Conservation (phyloP, 2,329 filamentous ascomycete genomes). For the Ustulina deusta region DNA sequence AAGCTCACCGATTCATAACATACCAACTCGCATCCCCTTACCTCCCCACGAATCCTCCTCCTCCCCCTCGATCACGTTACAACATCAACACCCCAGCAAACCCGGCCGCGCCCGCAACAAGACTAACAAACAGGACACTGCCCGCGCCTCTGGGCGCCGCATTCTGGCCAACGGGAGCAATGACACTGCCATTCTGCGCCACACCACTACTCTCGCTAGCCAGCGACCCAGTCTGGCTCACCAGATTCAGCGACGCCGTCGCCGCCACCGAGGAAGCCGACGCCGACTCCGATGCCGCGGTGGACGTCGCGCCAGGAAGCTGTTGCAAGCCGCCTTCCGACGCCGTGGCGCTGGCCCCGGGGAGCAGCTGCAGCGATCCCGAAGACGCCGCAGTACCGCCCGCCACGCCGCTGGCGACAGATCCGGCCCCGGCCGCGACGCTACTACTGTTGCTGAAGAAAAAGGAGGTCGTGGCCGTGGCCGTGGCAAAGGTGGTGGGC, state of each 20-base stretch:
- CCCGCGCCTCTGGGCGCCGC: constrained; percentile 27
- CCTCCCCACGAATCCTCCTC: neutral
- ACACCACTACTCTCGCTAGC: constrained; percentile 19
- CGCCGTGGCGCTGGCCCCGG: constrained; percentile 11
- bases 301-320: constrained; percentile 4
- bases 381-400: neutral
- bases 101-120: constrained; percentile 34
- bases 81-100: constrained; percentile 33
- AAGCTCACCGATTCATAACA: neutral
- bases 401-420: neutral
- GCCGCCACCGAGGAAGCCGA: neutral
- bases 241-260: constrained; percentile 1
- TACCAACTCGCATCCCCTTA: neutral
- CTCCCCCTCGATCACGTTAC: constrained; percentile 16
- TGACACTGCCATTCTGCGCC: constrained; percentile 5
- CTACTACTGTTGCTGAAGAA: neutral
- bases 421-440: neutral
- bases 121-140: constrained; percentile 23
- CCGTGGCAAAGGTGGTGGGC: constrained; percentile 21
- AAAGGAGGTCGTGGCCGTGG: constrained; percentile 1
- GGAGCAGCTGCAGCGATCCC: constrained; percentile 24
- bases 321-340: neutral
- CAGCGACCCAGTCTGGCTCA: constrained; percentile 25
- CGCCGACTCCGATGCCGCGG: neutral
- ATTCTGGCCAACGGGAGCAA: constrained; percentile 11